Evolutionary conservation across 805 yeast species (phyloP).

Genomic region (Grigorovia yakushimaensis): DNA sequence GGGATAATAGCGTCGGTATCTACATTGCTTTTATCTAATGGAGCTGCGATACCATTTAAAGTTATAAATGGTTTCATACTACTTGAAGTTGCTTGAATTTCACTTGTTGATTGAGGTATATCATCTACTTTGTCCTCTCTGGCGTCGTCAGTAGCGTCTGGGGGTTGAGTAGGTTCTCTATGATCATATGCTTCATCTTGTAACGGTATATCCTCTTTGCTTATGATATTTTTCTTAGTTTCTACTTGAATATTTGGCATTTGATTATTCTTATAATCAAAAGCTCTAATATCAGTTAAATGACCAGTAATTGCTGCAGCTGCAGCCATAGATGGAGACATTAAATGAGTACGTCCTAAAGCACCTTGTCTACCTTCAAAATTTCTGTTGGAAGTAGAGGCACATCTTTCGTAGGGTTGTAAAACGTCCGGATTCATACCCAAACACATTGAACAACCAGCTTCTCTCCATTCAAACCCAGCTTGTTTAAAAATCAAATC

Average conservation of each 20-base stretch:
- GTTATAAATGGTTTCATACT: slow-evolving; percentile 71
- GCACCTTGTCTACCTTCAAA: slow-evolving; percentile 99
- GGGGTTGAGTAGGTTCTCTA: slow-evolving; percentile 48
- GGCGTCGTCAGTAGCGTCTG: slow-evolving; percentile 41
- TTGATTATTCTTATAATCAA: slow-evolving; percentile 51
- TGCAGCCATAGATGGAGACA: slow-evolving; percentile 99
- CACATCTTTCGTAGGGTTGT: slow-evolving; percentile 93
- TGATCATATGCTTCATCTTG: slow-evolving; percentile 66
- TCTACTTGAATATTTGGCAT: slow-evolving; percentile 44
- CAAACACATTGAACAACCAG: slow-evolving; percentile 98
- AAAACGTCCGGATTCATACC: slow-evolving; percentile 99
- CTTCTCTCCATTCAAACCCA: slow-evolving; percentile 98
- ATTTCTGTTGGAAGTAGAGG: slow-evolving; percentile 96
- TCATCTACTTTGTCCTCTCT: slow-evolving; percentile 50
- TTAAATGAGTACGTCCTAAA: slow-evolving; percentile 84
- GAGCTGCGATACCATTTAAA: slow-evolving; percentile 84
- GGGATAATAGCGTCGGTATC: slow-evolving; percentile 99
- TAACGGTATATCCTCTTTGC: slow-evolving; percentile 33
- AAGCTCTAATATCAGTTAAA: slow-evolving; percentile 83
- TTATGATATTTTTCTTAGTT: slow-evolving; percentile 31
- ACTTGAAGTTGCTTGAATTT: slow-evolving; percentile 28
- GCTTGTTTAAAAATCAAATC: slow-evolving; percentile 85
- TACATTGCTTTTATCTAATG: slow-evolving; percentile 86
- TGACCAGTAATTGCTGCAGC: slow-evolving; percentile 93
- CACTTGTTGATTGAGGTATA: slow-evolving; percentile 38